Base-by-base conservation (phyloP, 2,329 filamentous ascomycete genomes). In the Penicillium hesseltinei region DNA sequence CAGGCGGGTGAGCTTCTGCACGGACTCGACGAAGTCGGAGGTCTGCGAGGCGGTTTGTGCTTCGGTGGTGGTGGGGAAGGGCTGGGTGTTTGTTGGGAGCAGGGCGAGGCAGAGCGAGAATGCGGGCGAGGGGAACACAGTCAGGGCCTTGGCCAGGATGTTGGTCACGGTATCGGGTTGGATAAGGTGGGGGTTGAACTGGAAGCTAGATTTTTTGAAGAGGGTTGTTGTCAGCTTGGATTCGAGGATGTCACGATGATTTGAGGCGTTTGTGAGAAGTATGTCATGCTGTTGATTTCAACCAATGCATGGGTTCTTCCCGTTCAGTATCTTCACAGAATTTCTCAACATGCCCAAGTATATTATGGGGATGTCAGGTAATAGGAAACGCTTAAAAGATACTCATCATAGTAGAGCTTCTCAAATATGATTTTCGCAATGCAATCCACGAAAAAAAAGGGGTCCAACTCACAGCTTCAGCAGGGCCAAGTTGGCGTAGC, bases 131-230 rank as follows among this genome's bases (percentile, higher is more conserved):
- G 94, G 94, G 83, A 99, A 99, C 80, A 96, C 90, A 68, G 93
- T 96, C 75, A 99, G 88, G 66, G 92, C 85, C 84, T 97, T 99
- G 82, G 96, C 92, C 76, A 99, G 91, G 80, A 97, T 90, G 84
- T 97, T 97, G 83, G 94, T 97, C 78, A 94, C 92, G 73, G 93
- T 91, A 79, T 99, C 94, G 73, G 96, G 90, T 82, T 94, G 93
- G 74, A 92, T 88, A 69, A 96, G 91, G 82, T 97, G 92, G 51
- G 94, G 94, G 86, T 99, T 99, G 81, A 99, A 96, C 82, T 99
- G 95, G 84, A 99, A 99, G 65, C 94, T 99, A 69, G 49, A 53
- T 44, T 47, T 44, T 43, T 40, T n/a, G 15, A 19, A 50, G 25
- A 27, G 36, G 27, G 42, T 4, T 40, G 19, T 25, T 43, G 54